A percentile compares a stretch with the other conserved stretches of the same genome.
These are phyloP conservation scores for Trypanosoma scelopori DNA, from an alignment of 208 protist species.

Conservation along the genomic window DNA sequence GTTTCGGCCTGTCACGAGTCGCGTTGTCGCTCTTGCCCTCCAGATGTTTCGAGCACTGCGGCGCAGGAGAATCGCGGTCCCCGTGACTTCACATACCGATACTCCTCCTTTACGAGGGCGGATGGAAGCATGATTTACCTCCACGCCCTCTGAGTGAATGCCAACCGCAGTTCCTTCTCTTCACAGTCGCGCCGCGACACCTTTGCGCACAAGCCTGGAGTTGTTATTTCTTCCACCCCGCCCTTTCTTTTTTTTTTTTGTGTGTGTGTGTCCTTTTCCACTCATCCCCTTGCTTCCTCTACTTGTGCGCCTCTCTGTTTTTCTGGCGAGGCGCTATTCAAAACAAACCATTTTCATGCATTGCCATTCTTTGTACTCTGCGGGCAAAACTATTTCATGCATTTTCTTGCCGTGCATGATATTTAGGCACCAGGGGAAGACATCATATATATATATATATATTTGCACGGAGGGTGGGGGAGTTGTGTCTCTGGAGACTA, in stretches of 20 bases:
- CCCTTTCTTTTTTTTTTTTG: neutral
- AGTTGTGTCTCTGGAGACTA: no score
- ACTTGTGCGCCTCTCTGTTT: neutral
- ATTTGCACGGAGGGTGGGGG: neutral
- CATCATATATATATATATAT: neutral
- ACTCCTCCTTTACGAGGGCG: conserved; percentile 18
- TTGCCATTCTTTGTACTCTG: no score
- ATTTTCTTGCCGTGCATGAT: neutral
- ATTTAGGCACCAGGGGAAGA: neutral
- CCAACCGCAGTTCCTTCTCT: neutral
- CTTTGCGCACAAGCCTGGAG: neutral
- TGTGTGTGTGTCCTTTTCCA: neutral
- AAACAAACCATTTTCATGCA: no score
- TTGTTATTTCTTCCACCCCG: neutral
- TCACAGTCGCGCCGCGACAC: neutral
- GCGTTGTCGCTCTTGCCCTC: conserved; percentile 19
- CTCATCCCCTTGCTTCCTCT: no score
- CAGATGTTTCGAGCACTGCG: neutral
- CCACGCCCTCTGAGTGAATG: neutral
- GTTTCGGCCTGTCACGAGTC: neutral
- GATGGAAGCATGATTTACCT: conserved; percentile 24
- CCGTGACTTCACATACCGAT: conserved; percentile 9
- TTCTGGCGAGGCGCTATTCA: no score
- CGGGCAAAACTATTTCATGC: neutral
- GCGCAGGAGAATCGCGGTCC: neutral